Conservation (phyloP, 805 yeast genomes). For the Brettanomyces nanus region DNA sequence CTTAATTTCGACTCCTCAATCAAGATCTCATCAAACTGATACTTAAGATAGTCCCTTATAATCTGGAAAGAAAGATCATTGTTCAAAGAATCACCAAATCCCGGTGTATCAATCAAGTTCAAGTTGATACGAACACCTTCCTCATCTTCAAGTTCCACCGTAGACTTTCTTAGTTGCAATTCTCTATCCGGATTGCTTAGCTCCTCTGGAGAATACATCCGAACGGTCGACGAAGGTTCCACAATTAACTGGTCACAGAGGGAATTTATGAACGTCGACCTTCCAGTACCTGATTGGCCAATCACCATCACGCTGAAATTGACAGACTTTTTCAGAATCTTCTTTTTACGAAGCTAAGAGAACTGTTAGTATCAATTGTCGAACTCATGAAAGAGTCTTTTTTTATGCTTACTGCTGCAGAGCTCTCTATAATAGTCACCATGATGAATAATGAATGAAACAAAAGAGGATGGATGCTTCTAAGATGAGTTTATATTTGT, state of each 20-base stretch:
- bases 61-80: constrained; percentile 60
- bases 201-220: constrained; percentile 34
- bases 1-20: constrained; percentile 75
- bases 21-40: constrained; percentile 75
- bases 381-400: not conserved
- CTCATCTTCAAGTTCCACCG: constrained; percentile 77
- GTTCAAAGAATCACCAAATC: constrained; percentile 69
- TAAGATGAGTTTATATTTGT: too few relatives aligned
- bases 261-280: constrained; percentile 89
- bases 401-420: constrained; percentile 33
- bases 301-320: constrained; percentile 81
- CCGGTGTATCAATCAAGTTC: constrained; percentile 76
- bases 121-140: constrained; percentile 77
- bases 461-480: too few relatives aligned
- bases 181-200: constrained; percentile 39
- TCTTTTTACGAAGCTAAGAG: constrained; percentile 52
- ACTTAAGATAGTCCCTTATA: constrained; percentile 70
- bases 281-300: constrained; percentile 81
- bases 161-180: constrained; percentile 64
- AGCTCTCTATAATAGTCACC: constrained; percentile 41
- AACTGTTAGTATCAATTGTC: not conserved
- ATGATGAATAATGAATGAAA: constrained; percentile 17
- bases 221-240: constrained; percentile 51
- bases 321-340: constrained; percentile 74
- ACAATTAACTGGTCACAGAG: constrained; percentile 85